Conservation (phyloP, 257 asterid species). For the Mitragyna speciosa region DNA sequence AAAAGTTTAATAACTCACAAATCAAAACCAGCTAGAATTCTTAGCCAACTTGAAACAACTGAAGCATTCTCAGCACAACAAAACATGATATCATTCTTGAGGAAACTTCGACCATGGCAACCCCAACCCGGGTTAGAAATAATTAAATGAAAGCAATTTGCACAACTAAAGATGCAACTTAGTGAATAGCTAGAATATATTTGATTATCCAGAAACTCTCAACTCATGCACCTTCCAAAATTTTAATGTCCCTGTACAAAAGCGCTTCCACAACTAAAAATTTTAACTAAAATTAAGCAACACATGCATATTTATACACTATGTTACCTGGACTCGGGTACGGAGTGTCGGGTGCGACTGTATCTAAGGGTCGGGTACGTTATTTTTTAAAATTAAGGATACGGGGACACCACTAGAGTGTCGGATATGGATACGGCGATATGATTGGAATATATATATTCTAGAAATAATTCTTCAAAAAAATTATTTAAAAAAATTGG, state of each 20-base stretch:
- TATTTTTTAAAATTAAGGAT: too few relatives aligned
- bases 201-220: not conserved
- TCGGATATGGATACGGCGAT: too few relatives aligned
- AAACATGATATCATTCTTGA: not conserved
- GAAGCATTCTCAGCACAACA: not conserved
- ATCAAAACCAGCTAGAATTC: not conserved
- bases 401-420: too few relatives aligned
- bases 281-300: not conserved
- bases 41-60: not conserved
- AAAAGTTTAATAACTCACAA: not conserved
- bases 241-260: not conserved
- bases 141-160: not conserved
- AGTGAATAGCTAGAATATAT: not conserved
- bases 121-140: not conserved
- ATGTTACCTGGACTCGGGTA: too few relatives aligned
- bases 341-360: too few relatives aligned
- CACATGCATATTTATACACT: not conserved
- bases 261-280: not conserved
- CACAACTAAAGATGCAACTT: not conserved
- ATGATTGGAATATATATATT: too few relatives aligned
- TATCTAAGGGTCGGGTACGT: too few relatives aligned
- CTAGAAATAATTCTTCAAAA: too few relatives aligned
- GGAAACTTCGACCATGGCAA: not conserved
- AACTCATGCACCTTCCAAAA: not conserved
- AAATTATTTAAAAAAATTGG: too few relatives aligned